phyloP scores from a whole-genome alignment of 495 filamentous ascomycete genomes.

The Aspergillus homomorphus region DNA sequence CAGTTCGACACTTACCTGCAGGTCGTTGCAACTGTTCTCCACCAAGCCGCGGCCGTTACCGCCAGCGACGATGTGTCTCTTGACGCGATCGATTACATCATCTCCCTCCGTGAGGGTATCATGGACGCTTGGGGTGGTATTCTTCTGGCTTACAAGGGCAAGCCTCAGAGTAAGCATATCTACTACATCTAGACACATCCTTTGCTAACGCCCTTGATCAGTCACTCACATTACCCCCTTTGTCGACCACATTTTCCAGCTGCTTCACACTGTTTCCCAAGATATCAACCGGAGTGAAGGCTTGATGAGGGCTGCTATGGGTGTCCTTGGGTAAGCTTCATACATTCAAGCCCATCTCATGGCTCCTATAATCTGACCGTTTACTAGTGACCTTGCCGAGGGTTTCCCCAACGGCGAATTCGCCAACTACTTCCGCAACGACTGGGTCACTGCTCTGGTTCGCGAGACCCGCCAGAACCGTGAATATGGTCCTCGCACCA shows the following conservation, averaged over 20 bases:
- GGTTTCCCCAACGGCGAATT: conserved; percentile 90
- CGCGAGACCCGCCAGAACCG: conserved; percentile 83
- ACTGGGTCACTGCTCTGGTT: conserved; percentile 85
- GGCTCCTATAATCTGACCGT: conserved; percentile 29
- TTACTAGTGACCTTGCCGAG: conserved; percentile 91
- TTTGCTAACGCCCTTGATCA: conserved; percentile 32
- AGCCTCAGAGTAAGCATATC: conserved; percentile 42
- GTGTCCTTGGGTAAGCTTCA: conserved; percentile 81
- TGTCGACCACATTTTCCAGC: conserved; percentile 82
- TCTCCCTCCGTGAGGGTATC: conserved; percentile 91
- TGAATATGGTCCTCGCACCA: conserved; percentile 76
- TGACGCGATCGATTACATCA: conserved; percentile 93
- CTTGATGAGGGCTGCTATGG: conserved; percentile 88
- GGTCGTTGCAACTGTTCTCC: conserved; percentile 87
- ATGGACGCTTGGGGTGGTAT: conserved; percentile 99
- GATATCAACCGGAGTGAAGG: conserved; percentile 88
- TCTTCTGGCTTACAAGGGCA: conserved; percentile 83
- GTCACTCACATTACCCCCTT: conserved; percentile 70
- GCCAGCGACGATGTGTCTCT: conserved; percentile 66
- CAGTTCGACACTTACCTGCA: conserved; percentile 89
- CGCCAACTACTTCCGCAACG: conserved; percentile 74
- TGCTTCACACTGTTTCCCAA: conserved; percentile 75
- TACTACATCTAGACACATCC: conserved; percentile 2
- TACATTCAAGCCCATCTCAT: conserved; percentile 1
- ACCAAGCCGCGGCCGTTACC: conserved; percentile 83